A percentile compares a stretch with the other conserved stretches of the same genome.
phyloP scores from a whole-genome alignment of 345 rosid species.

The Eutrema yunnanense region DNA sequence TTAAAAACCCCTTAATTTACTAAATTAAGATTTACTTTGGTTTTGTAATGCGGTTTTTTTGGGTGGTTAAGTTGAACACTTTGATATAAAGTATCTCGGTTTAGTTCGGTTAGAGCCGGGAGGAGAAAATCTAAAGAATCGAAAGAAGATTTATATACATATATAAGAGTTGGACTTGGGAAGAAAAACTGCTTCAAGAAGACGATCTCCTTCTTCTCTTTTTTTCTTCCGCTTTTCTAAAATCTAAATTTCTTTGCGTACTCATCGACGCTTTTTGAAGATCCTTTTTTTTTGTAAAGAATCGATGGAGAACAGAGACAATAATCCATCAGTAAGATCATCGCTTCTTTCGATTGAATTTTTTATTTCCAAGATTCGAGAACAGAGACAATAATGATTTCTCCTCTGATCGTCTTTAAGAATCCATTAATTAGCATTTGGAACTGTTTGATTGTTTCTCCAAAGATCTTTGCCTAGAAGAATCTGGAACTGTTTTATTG shows the following conservation, averaged over 20 bases:
- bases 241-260: background rate
- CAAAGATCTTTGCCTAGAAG: background rate
- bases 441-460: background rate
- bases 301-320: background rate
- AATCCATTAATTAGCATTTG: background rate
- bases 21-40: background rate
- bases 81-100: background rate
- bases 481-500: background rate
- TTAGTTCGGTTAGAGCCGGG: background rate
- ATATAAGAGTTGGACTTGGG: background rate
- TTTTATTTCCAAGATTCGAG: background rate
- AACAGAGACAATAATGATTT: background rate
- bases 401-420: background rate
- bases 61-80: background rate
- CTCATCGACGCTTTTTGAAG: background rate
- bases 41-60: background rate
- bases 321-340: constrained; percentile 9
- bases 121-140: background rate
- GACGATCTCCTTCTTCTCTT: background rate
- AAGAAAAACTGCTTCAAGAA: constrained; percentile 9
- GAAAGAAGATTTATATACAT: background rate
- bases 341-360: background rate
- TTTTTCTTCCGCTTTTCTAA: background rate
- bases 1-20: background rate
- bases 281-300: background rate